Conservation (phyloP, 1,284 basidiomycete species). For the Cryptococcus jaspeensis region DNA sequence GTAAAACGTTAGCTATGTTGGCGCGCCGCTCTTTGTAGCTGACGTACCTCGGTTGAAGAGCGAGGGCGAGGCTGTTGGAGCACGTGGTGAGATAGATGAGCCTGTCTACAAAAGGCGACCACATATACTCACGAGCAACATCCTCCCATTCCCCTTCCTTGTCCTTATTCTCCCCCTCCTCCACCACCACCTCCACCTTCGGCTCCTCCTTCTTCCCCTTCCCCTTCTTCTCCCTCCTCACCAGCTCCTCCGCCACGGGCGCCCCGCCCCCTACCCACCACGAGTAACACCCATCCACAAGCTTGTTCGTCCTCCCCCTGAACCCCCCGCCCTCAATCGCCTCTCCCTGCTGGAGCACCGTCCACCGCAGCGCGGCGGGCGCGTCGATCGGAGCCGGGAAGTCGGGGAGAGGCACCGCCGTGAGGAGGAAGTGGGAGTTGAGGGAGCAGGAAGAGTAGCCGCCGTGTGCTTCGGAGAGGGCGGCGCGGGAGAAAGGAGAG, state of each 20-base stretch:
- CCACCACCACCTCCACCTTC: constrained; percentile 16
- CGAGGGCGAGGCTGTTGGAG: constrained; percentile 10
- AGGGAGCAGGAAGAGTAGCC: constrained; percentile 95
- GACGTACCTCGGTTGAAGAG: constrained; percentile 51
- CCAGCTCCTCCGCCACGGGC: constrained; percentile 66
- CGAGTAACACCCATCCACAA: constrained; percentile 97
- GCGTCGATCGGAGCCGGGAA: constrained; percentile 60
- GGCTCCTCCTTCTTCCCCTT: constrained; percentile 11
- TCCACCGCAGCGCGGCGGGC: constrained; percentile 72
- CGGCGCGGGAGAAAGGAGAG: constrained; percentile 58
- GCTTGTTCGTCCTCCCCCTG: constrained; percentile 90
- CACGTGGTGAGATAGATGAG: too few species aligned
- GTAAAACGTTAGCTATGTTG: neutral
- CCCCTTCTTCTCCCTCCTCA: constrained; percentile 45
- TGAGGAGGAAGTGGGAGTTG: constrained; percentile 75
- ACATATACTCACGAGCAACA: constrained; percentile 19
- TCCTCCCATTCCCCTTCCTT: constrained; percentile 40
- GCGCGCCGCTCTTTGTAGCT: neutral
- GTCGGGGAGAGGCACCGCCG: constrained; percentile 19
- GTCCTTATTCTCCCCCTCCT: constrained; percentile 17
- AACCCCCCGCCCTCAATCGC: constrained; percentile 89
- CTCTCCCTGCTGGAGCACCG: constrained; percentile 79
- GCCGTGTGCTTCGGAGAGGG: constrained; percentile 90
- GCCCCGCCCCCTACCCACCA: constrained; percentile 99
- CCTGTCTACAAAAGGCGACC: too few species aligned